These are phyloP conservation scores for Daldinia vernicosa DNA, from an alignment of 495 filamentous ascomycete genomes.

Conservation along the genomic window DNA sequence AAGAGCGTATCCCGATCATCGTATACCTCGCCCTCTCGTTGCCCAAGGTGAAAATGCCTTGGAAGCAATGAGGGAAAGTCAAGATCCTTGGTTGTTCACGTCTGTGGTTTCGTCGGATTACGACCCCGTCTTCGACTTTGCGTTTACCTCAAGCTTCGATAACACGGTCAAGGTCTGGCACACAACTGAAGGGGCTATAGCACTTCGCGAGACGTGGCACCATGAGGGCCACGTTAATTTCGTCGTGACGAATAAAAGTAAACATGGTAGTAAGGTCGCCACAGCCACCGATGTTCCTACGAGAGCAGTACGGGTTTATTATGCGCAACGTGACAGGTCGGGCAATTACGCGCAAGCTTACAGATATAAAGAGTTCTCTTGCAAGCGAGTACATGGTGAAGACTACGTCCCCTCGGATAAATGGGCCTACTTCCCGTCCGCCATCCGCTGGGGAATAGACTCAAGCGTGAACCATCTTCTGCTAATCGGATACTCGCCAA, in stretches of 20 bases:
- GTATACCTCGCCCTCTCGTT: conserved; percentile 63
- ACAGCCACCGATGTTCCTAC: conserved; percentile 60
- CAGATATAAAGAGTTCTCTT: conserved; percentile 52
- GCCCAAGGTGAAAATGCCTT: conserved; percentile 62
- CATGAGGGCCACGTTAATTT: conserved; percentile 78
- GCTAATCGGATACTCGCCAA: conserved; percentile 78
- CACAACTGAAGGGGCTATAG: conserved; percentile 52
- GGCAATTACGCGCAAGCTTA: conserved; percentile 15
- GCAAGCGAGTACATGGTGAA: conserved; percentile 56
- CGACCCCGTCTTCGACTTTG: conserved; percentile 60
- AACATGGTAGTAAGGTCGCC: conserved; percentile 53
- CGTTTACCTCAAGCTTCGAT: conserved; percentile 87
- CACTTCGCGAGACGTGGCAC: conserved; percentile 58
- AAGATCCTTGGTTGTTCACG: conserved; percentile 75
- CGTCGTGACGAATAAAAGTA: conserved; percentile 66
- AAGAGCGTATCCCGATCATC: conserved; percentile 75
- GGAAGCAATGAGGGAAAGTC: conserved; percentile 67
- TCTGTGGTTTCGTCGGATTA: conserved; percentile 82
- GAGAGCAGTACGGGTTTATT: conserved; percentile 61
- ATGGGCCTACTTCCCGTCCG: conserved; percentile 72
- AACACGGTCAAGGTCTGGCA: conserved; percentile 81
- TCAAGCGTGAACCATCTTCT: conserved; percentile 64
- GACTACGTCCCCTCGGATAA: conserved; percentile 57
- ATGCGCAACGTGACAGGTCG: background rate
- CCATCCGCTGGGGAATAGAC: conserved; percentile 74